Percentiles rank a stretch among this genome's conserved stretches.
Evolutionary conservation across 2,329 filamentous ascomycete species (phyloP).

Genomic region (Aspergillus awamori): DNA sequence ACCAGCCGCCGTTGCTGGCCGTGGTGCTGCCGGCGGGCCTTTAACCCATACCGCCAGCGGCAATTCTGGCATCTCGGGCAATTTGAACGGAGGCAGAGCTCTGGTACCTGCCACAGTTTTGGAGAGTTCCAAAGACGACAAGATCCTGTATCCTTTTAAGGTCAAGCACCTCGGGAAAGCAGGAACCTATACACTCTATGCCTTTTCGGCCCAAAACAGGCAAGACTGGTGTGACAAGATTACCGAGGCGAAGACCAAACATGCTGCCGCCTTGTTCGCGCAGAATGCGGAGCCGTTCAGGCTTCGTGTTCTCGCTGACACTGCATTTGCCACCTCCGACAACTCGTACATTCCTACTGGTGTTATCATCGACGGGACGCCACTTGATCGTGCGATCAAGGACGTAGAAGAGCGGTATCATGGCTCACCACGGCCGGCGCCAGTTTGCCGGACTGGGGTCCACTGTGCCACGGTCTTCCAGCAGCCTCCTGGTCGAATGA

Average conservation of each 20-base stretch:
- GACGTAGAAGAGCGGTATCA: slow-evolving; percentile 79
- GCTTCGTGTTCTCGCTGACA: slow-evolving; percentile 86
- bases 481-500: slow-evolving; percentile 75
- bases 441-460: slow-evolving; percentile 82
- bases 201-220: slow-evolving; percentile 72
- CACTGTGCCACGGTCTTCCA: slow-evolving; percentile 93
- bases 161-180: slow-evolving; percentile 89
- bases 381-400: slow-evolving; percentile 84
- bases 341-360: slow-evolving; percentile 62
- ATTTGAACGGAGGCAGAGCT: slow-evolving; percentile 59
- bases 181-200: slow-evolving; percentile 89
- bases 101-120: slow-evolving; percentile 52
- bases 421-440: slow-evolving; percentile 64
- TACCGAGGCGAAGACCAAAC: slow-evolving; percentile 89
- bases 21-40: slow-evolving; percentile 21
- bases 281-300: slow-evolving; percentile 97
- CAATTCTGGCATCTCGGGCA: slow-evolving; percentile 66
- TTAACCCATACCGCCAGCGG: slow-evolving; percentile 67
- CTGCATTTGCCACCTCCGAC: slow-evolving; percentile 66
- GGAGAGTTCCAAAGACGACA: slow-evolving; percentile 69
- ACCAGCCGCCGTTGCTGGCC: slow-evolving; percentile 54
- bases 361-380: slow-evolving; percentile 85
- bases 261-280: slow-evolving; percentile 82
- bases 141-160: slow-evolving; percentile 88
- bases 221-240: slow-evolving; percentile 93